These are phyloP conservation scores for Annona cherimola DNA, from an alignment of 164 flowering plant species.

Conservation along the genomic window DNA sequence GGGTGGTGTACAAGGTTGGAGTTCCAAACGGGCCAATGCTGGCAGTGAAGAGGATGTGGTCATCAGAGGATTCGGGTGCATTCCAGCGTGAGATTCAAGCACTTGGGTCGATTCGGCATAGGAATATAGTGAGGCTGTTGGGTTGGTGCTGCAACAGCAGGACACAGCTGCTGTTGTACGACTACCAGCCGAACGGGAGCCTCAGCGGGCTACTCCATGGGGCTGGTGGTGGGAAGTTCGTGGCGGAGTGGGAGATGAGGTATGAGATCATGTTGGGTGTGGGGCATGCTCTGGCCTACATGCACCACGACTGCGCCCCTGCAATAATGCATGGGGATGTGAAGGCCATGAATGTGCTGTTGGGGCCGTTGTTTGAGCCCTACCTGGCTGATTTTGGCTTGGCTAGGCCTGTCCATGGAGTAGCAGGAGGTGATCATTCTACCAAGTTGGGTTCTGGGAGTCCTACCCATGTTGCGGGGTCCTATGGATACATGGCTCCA, in stretches of 20 bases:
- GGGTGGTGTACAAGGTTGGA: conserved; percentile 77
- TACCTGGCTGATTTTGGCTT: conserved; percentile 91
- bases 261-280: conserved; percentile 68
- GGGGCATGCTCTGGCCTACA: conserved; percentile 82
- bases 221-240: conserved; percentile 51
- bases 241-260: conserved; percentile 79
- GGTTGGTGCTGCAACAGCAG: conserved; percentile 71
- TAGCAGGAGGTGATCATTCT: conserved; percentile 14
- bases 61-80: conserved; percentile 61
- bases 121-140: conserved; percentile 72
- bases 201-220: conserved; percentile 68
- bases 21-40: conserved; percentile 55
- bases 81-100: conserved; percentile 73
- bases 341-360: conserved; percentile 82
- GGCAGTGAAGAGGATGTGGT: conserved; percentile 97
- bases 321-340: conserved; percentile 91
- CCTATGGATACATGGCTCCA: conserved; percentile 99
- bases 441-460: conserved; percentile 28
- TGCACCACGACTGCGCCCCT: conserved; percentile 98
- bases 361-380: conserved; percentile 61
- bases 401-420: conserved; percentile 47
- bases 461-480: conserved; percentile 70
- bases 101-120: conserved; percentile 82
- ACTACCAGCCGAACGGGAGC: conserved; percentile 87
- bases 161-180: conserved; percentile 70